phyloP scores from a whole-genome alignment of 2,329 filamentous ascomycete genomes.

The Fusarium odoratissimum region DNA sequence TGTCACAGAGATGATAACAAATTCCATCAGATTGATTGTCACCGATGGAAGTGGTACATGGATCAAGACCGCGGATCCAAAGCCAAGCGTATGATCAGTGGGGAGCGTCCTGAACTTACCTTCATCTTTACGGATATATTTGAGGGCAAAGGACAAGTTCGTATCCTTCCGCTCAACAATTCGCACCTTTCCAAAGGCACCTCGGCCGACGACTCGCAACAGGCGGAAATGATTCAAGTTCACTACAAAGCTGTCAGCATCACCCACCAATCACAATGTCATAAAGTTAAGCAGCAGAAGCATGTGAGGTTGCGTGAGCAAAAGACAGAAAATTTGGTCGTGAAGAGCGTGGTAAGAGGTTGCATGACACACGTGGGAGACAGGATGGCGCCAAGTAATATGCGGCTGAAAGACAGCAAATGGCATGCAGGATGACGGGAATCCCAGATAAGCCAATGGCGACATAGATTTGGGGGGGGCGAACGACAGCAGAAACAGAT shows the following conservation, averaged over 20 bases:
- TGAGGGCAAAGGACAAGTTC: slow-evolving; percentile 91
- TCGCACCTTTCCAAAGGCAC: slow-evolving; percentile 97
- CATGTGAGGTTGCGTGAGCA: not conserved
- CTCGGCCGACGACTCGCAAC: slow-evolving; percentile 94
- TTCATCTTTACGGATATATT: slow-evolving; percentile 99
- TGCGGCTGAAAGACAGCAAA: slow-evolving; percentile 30
- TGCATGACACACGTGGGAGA: slow-evolving; percentile 43
- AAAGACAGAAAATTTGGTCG: not conserved
- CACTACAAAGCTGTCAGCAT: slow-evolving; percentile 64
- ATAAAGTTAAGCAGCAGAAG: not conserved
- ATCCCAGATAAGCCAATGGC: slow-evolving; percentile 10
- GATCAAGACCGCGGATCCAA: not conserved
- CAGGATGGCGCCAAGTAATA: slow-evolving; percentile 33
- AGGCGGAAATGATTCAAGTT: slow-evolving; percentile 98
- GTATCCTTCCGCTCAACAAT: slow-evolving; percentile 99
- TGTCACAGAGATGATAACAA: slow-evolving; percentile 2
- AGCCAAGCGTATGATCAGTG: not conserved
- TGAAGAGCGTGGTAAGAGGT: slow-evolving; percentile 24
- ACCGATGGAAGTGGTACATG: not conserved
- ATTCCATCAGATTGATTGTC: not conserved
- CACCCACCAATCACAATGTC: not conserved
- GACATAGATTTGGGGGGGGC: slow-evolving; percentile 4
- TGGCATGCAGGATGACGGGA: slow-evolving; percentile 17
- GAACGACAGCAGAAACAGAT: not conserved
- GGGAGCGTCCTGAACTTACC: slow-evolving; percentile 63